Evolutionary conservation across 345 rosid genomes (phyloP).

Genomic region (Eucalyptus tenuipes): DNA sequence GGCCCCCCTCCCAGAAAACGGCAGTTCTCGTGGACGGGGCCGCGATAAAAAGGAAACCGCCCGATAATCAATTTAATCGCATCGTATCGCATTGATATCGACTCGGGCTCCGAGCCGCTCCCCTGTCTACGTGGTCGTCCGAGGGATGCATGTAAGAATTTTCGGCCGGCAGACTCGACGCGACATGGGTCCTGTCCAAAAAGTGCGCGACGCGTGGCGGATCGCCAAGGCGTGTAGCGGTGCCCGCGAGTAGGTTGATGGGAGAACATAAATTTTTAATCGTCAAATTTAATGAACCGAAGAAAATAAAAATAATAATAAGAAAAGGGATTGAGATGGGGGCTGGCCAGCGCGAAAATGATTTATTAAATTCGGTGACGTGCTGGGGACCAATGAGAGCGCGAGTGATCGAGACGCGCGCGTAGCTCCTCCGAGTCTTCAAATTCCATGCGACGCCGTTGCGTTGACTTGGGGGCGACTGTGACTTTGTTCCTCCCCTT

Average conservation of each 20-base stretch:
- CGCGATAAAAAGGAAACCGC: background rate
- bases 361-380: background rate
- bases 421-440: background rate
- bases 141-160: background rate
- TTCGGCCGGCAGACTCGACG: background rate
- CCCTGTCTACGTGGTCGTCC: background rate
- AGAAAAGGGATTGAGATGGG: background rate
- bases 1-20: background rate
- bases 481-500: too few relatives aligned
- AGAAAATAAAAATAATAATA: background rate
- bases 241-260: background rate
- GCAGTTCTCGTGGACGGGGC: background rate
- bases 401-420: background rate
- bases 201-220: background rate
- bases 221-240: background rate
- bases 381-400: background rate
- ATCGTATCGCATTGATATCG: background rate
- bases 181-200: background rate
- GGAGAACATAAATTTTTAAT: background rate
- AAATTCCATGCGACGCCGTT: background rate
- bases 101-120: background rate
- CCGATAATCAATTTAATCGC: background rate
- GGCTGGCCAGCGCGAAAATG: rapidly evolving
- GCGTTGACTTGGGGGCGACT: background rate
- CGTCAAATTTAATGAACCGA: background rate